Evolutionary conservation across 495 filamentous ascomycete genomes (phyloP).

Genomic region (Chaetomium cochliodes): DNA sequence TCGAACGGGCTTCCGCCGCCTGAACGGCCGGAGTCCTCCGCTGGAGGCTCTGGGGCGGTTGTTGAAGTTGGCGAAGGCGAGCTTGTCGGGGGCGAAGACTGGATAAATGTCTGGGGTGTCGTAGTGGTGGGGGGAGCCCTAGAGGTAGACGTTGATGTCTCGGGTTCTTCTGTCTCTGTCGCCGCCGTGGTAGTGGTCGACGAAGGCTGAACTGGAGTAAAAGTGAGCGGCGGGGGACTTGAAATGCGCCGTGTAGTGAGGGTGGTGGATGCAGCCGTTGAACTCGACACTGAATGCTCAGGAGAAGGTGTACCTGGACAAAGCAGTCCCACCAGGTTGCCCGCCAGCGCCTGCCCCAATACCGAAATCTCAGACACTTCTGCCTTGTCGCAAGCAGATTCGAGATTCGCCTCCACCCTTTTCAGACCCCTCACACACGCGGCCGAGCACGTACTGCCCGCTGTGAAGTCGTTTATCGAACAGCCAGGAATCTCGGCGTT

Average conservation of each 20-base stretch:
- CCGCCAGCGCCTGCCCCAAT: slow-evolving; percentile 38
- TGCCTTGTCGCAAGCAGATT: slow-evolving; percentile 34
- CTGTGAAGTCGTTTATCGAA: slow-evolving; percentile 36
- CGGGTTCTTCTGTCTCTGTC: slow-evolving; percentile 12
- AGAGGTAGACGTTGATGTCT: slow-evolving; percentile 11
- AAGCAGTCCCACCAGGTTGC: slow-evolving; percentile 37
- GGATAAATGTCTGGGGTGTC: slow-evolving; percentile 10
- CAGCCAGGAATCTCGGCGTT: slow-evolving; percentile 38
- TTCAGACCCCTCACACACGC: slow-evolving; percentile 38
- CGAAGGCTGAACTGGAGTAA: slow-evolving; percentile 20
- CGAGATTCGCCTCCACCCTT: slow-evolving; percentile 27
- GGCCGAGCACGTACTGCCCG: slow-evolving; percentile 37
- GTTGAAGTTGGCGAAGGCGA: slow-evolving; percentile 1
- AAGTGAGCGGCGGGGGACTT: slow-evolving; percentile 8
- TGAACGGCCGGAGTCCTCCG: background rate
- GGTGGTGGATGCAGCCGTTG: slow-evolving; percentile 18
- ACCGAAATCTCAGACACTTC: slow-evolving; percentile 33
- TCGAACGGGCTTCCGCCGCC: slow-evolving; percentile 39
- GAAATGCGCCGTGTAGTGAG: slow-evolving; percentile 16
- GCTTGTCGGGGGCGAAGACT: background rate
- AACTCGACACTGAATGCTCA: slow-evolving; percentile 7
- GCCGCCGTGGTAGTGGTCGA: slow-evolving; percentile 21
- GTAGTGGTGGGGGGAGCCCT: slow-evolving; percentile 15
- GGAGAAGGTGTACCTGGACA: slow-evolving; percentile 30
- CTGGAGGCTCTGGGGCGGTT: background rate